These are phyloP conservation scores for Penicillium dipodomyicola DNA, from an alignment of 495 filamentous ascomycete species.

Conservation along the genomic window DNA sequence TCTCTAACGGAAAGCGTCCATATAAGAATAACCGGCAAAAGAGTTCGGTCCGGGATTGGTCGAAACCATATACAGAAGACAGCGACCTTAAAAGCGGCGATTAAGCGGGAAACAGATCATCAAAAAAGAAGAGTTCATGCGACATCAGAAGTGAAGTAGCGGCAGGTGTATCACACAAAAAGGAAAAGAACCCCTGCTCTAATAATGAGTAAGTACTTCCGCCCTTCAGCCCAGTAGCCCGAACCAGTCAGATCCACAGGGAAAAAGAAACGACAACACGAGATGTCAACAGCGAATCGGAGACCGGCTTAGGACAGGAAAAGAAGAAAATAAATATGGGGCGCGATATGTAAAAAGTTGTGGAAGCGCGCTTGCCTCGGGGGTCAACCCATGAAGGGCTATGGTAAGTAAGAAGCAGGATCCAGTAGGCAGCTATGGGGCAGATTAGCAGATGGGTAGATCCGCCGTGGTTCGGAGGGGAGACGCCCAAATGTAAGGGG, in stretches of 20 bases:
- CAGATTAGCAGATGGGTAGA: slow-evolving; percentile 21
- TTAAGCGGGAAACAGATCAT: slow-evolving; percentile 10
- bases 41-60: background rate
- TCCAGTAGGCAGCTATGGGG: slow-evolving; percentile 14
- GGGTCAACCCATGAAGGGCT: slow-evolving; percentile 18
- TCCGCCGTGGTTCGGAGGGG: slow-evolving; percentile 19
- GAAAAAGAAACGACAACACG: slow-evolving; percentile 17
- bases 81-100: slow-evolving; percentile 11
- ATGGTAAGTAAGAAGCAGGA: slow-evolving; percentile 18
- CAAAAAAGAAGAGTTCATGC: slow-evolving; percentile 23
- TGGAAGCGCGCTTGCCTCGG: slow-evolving; percentile 25
- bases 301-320: slow-evolving; percentile 10
- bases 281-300: slow-evolving; percentile 21
- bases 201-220: slow-evolving; percentile 15
- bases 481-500: slow-evolving; percentile 19
- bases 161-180: slow-evolving; percentile 27
- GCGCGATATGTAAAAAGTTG: slow-evolving; percentile 3
- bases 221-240: slow-evolving; percentile 32
- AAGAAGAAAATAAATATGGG: slow-evolving; percentile 15
- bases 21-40: slow-evolving; percentile 13
- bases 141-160: slow-evolving; percentile 10
- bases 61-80: slow-evolving; percentile 1
- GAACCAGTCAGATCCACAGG: slow-evolving; percentile 68
- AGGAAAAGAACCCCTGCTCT: slow-evolving; percentile 15
- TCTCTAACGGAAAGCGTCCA: slow-evolving; percentile 22